Conservation (phyloP, 306 rosid genomes). For the Bauhinia variegata region DNA sequence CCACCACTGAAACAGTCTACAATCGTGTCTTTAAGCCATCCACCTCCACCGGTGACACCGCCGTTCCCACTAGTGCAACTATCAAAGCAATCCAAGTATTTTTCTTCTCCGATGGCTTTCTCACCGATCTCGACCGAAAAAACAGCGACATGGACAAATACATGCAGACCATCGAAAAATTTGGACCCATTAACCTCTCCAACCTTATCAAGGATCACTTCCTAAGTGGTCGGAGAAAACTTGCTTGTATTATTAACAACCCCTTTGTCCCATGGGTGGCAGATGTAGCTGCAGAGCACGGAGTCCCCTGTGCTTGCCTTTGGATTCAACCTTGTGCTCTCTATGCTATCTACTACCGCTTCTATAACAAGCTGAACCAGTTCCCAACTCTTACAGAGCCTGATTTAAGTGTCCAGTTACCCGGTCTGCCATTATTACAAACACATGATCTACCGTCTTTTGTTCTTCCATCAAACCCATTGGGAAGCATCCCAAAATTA, state of each 20-base stretch:
- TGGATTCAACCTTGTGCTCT: conserved; percentile 66
- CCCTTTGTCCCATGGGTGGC: conserved; percentile 62
- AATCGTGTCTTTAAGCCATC: conserved; percentile 42
- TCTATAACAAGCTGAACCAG: conserved; percentile 36
- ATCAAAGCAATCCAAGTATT: conserved; percentile 45
- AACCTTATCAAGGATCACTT: conserved; percentile 40
- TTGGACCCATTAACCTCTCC: conserved; percentile 44
- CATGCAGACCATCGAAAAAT: conserved; percentile 37
- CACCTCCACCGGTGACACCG: background rate
- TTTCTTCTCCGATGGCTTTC: conserved; percentile 46
- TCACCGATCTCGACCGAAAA: background rate
- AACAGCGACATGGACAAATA: background rate
- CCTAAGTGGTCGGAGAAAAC: conserved; percentile 15
- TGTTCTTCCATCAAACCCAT: conserved; percentile 45
- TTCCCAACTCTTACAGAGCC: conserved; percentile 40
- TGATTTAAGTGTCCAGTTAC: conserved; percentile 35
- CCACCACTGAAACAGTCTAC: conserved; percentile 53
- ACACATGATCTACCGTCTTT: conserved; percentile 56
- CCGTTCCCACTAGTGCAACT: conserved; percentile 34
- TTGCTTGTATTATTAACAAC: conserved; percentile 52
- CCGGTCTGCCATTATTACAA: conserved; percentile 43
- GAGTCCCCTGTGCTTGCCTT: conserved; percentile 55
- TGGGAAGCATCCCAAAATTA: background rate
- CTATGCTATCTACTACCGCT: conserved; percentile 48
- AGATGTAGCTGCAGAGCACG: conserved; percentile 38